phyloP scores from a whole-genome alignment of 2,329 filamentous ascomycete species.

The Lizonia empirigonia region DNA sequence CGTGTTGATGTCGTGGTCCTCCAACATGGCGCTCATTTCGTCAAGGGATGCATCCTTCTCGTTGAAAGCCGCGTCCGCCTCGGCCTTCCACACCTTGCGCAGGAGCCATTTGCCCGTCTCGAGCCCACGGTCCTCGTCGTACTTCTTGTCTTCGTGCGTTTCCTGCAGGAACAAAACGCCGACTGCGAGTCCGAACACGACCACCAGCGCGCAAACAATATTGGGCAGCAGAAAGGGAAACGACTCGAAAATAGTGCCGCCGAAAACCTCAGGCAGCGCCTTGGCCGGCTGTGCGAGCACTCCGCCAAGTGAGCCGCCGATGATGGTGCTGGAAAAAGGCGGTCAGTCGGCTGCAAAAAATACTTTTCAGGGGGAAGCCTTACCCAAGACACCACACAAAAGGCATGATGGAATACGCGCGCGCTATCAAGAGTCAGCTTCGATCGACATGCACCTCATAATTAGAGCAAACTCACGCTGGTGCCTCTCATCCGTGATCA shows the following conservation, averaged over 20 bases:
- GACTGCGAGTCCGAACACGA: conserved; percentile 74
- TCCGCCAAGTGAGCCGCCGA: conserved; percentile 90
- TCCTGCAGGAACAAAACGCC: conserved; percentile 91
- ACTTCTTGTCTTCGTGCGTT: conserved; percentile 83
- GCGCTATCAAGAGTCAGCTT: conserved; percentile 60
- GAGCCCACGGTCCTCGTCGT: conserved; percentile 74
- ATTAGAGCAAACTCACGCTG: conserved; percentile 67
- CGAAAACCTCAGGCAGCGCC: conserved; percentile 77
- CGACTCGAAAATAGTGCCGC: conserved; percentile 77
- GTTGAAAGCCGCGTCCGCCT: conserved; percentile 38
- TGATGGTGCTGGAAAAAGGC: conserved; percentile 70
- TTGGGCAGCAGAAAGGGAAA: conserved; percentile 94
- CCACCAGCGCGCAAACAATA: conserved; percentile 82
- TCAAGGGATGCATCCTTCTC: conserved; percentile 58
- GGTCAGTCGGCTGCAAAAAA: conserved; percentile 27
- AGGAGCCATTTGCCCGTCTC: conserved; percentile 76
- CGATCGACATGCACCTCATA: conserved; percentile 9
- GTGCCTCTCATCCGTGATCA: conserved; percentile 91
- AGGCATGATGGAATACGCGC: conserved; percentile 96
- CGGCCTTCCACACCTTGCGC: conserved; percentile 39
- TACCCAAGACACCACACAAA: conserved; percentile 96
- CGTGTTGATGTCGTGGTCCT: conserved; percentile 54
- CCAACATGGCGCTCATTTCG: conserved; percentile 67
- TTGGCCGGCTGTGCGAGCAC: conserved; percentile 84
- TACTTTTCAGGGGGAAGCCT: conserved; percentile 31